phyloP scores from a whole-genome alignment of 306 rosid genomes.

The Ceratonia siliqua region DNA sequence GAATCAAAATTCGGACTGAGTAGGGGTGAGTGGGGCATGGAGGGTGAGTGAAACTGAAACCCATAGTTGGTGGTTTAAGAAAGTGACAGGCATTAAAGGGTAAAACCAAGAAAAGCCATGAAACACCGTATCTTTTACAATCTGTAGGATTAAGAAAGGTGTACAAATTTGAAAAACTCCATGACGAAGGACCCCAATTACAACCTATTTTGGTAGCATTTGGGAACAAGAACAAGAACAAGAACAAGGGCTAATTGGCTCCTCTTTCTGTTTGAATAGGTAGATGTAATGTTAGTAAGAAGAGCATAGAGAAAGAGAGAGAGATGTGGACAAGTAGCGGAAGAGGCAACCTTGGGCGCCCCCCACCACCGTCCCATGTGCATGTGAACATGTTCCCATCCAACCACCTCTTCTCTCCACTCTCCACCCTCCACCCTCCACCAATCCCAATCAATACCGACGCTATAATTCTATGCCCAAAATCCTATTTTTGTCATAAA shows the following conservation, averaged over 20 bases:
- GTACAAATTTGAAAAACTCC: conserved; percentile 1
- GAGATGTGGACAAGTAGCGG: conserved; percentile 48
- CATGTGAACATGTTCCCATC: conserved; percentile 65
- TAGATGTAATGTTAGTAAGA: no score
- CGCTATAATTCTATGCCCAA: no score
- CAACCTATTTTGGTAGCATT: conserved; percentile 18
- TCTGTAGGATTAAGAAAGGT: conserved; percentile 42
- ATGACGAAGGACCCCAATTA: neutral
- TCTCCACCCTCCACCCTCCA: conserved; percentile 32
- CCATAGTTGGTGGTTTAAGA: conserved; percentile 46
- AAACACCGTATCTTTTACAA: conserved; percentile 37
- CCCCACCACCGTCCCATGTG: conserved; percentile 64
- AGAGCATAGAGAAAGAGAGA: neutral
- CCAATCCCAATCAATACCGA: conserved; percentile 21
- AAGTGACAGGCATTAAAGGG: conserved; percentile 37
- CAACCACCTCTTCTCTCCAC: conserved; percentile 35
- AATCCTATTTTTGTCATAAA: no score
- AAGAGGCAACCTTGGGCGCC: conserved; percentile 38
- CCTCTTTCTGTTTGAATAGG: neutral
- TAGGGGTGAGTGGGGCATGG: conserved; percentile 48
- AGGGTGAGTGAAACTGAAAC: conserved; percentile 28
- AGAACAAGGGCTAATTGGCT: no score
- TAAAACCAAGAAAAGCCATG: conserved; percentile 28
- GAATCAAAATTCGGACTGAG: no score
- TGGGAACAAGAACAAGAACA: conserved; percentile 10